A percentile compares a stretch with the other conserved stretches of the same genome.
phyloP scores from a whole-genome alignment of 2,329 filamentous ascomycete genomes.

The Beauveria sp. region DNA sequence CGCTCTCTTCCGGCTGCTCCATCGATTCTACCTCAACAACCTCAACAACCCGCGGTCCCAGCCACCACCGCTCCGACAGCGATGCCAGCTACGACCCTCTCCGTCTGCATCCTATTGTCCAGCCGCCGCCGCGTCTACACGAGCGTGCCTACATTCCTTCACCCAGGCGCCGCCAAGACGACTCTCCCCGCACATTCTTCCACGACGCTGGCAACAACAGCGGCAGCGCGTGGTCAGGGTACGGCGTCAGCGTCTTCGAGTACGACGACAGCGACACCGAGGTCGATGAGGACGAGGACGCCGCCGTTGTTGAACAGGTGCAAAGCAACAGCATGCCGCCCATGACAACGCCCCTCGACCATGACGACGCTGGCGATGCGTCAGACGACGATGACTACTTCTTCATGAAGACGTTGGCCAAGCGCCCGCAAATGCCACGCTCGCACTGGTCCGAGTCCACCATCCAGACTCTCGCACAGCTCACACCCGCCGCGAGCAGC shows the following conservation, averaged over 20 bases:
- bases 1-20: conserved; percentile 29
- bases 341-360: conserved; percentile 20
- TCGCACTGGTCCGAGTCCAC: conserved; percentile 38
- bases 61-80: conserved; percentile 19
- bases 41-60: conserved; percentile 17
- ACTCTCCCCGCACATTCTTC: conserved; percentile 20
- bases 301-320: conserved; percentile 18
- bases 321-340: conserved; percentile 19
- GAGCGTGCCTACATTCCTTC: conserved; percentile 26
- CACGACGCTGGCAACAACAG: conserved; percentile 18
- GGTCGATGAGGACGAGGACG: conserved; percentile 17
- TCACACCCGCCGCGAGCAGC: conserved; percentile 14
- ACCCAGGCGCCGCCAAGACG: conserved; percentile 16
- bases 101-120: conserved; percentile 26
- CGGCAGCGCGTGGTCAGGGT: conserved; percentile 16
- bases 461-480: conserved; percentile 22
- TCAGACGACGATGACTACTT: conserved; percentile 27
- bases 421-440: conserved; percentile 24
- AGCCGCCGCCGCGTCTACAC: conserved; percentile 29
- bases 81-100: conserved; percentile 26
- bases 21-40: conserved; percentile 23
- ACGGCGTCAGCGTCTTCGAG: conserved; percentile 8
- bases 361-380: conserved; percentile 15
- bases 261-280: conserved; percentile 19
- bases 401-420: conserved; percentile 19